phyloP scores from a whole-genome alignment of 768 basidiomycete species.

The Amanita thiersii region DNA sequence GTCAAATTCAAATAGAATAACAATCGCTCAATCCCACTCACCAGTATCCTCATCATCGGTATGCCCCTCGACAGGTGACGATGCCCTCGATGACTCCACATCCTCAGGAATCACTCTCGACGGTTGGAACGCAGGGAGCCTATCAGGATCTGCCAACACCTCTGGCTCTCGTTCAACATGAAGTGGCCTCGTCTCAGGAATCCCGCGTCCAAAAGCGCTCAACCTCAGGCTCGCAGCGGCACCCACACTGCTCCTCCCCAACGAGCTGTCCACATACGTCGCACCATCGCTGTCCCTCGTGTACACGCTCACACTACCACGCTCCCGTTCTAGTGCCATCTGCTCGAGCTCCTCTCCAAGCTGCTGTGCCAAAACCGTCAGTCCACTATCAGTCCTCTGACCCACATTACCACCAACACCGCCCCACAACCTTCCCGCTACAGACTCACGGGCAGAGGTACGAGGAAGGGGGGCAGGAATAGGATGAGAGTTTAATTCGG shows the following conservation, averaged over 20 bases:
- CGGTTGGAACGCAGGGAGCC: constrained; percentile 29
- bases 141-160: constrained; percentile 14
- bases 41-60: constrained; percentile 32
- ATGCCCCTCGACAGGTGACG: constrained; percentile 26
- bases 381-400: constrained; percentile 32
- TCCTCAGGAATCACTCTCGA: constrained; percentile 41
- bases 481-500: constrained; percentile 20
- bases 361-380: constrained; percentile 43
- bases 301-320: constrained; percentile 19
- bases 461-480: constrained; percentile 12
- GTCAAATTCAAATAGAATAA: not conserved
- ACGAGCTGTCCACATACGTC: not conserved
- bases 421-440: constrained; percentile 18
- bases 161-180: constrained; percentile 21
- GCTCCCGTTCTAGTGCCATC: constrained; percentile 22
- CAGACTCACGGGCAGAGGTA: not conserved
- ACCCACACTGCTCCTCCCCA: constrained; percentile 3
- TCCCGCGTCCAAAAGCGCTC: constrained; percentile 11
- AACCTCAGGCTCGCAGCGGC: constrained; percentile 4
- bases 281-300: constrained; percentile 15
- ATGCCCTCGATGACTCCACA: constrained; percentile 34
- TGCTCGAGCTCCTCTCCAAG: constrained; percentile 42
- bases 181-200: too few relatives aligned
- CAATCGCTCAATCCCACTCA: constrained; percentile 29
- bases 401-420: constrained; percentile 21